Base-by-base conservation (phyloP, 768 basidiomycete species). In the Phaffia tasmanica region DNA sequence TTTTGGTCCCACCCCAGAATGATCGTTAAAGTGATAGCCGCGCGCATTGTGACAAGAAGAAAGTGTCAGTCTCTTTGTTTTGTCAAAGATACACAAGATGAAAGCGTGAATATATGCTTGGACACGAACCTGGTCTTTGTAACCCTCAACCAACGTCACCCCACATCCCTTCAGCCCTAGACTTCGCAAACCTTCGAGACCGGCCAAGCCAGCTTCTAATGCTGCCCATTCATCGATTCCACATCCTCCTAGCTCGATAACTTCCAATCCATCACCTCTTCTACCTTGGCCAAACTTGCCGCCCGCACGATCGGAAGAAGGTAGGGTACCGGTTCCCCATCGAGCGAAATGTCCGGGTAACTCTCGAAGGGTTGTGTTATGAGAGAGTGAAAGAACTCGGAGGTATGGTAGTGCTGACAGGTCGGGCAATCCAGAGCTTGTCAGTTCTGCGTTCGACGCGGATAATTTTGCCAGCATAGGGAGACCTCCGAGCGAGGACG, bases 261-360 rank as follows among this genome's bases (percentile, higher is more conserved):
- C 67, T 51, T 69, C 67, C 30, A 69, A 29, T 4, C 67, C 67
- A 30, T 69, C 63, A 11, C 67, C 67, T 23, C 63, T 30, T 47
- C 66, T 19, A 19, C 66, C 66, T 49, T 51, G 47, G 6, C 25
- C 61, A 29, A 63, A 59, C 4, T 62, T 30, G 21, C 51, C 64
- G 64, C 53, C 49, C 23, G 50, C 23, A 1, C 51, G 46, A 0
- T 64, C 55, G 2, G 51, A 46, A 2, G 66, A 27, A 9, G 66
- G 67, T 0, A 69, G 50, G 1, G 64, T 42, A 27, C 62, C 67
- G 3, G 62, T 69, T 3, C 67, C 67, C 67, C 67, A 69, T 15
- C 62, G 46, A 19, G 30, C 25, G 25, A 69, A 69, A 49, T 69
- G 67, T 2, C 19, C 25, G 3, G 67, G 67, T 3, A 69, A 51